Base-by-base conservation (phyloP, 768 basidiomycete genomes). In the Austroboletus festivus region DNA sequence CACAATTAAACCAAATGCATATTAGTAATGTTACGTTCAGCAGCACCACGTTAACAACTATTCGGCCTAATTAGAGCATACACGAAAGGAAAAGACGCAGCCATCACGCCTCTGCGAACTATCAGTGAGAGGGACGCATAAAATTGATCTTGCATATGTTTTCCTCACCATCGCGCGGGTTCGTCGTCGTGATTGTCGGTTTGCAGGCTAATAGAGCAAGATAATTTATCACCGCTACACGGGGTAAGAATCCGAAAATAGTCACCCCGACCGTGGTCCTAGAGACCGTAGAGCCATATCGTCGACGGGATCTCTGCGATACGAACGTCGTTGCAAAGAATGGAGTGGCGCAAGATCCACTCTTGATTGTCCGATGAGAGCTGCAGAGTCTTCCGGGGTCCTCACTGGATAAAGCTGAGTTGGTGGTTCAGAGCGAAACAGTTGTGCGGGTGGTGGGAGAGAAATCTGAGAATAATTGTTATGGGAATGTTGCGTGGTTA, bases 291-390 rank as follows among this genome's bases (percentile, higher is more conserved):
- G 61, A 33, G 78, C 75, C 50, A 73, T 74, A 55, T 87, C 86
- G 62, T 88, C 86, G 23, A 73, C 56, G 21, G 80, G 81, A 47
- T 82, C 74, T 48, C 86, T 75, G 42, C 76, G 72, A 47, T 83
- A 86, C 7, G 79, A 76, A 54, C 80, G 79, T 37, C 81, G 75
- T 38, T 71, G 73, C 47, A 85, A 68, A 18, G 77, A 68, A 45
- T 77, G 69, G 42, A 88, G 71, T 13, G 85, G 83, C 7, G 79
- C 81, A 15, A 87, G 73, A 49, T 74, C 75, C 30, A 72, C 65
- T 28, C 68, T 63, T 15, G 59, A 52, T 4, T 65, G 50, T 47
- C 65, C 65, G 13, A 58, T 54, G 8, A 55, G 37, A 23, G 43
- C 21, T 20, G 39, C 13, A 16, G 62, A 34, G 20, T 57, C 67